Evolutionary conservation across 306 rosid species (phyloP).

Genomic region (Pueraria montana): DNA sequence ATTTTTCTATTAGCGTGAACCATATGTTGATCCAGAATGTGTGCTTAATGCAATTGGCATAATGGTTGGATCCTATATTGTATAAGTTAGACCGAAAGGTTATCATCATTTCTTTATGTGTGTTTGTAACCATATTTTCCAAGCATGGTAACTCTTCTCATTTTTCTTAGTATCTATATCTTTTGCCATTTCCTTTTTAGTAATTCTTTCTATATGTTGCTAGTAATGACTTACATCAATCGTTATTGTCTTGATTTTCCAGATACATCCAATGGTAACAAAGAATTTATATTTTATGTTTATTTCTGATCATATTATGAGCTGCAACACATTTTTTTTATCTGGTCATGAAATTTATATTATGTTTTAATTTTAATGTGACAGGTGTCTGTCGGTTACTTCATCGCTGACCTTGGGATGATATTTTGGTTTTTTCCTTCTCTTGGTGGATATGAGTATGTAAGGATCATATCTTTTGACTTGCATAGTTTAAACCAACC

Average conservation of each 20-base stretch:
- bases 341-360: constrained; percentile 36
- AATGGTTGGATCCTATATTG: constrained; percentile 11
- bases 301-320: constrained; percentile 4
- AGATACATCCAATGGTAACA: neutral
- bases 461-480: constrained; percentile 68
- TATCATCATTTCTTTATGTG: constrained; percentile 10
- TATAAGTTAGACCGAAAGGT: constrained; percentile 2
- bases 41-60: constrained; percentile 21
- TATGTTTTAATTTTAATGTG: constrained; percentile 33
- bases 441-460: constrained; percentile 96
- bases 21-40: neutral
- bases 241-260: constrained; percentile 20
- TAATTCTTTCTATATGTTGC: constrained; percentile 23
- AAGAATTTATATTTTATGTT: neutral
- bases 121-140: neutral
- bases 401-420: constrained; percentile 88
- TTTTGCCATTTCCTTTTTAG: constrained; percentile 17
- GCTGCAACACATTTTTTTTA: constrained; percentile 20
- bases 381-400: constrained; percentile 96
- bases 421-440: constrained; percentile 91
- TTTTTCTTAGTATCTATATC: constrained; percentile 7
- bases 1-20: neutral
- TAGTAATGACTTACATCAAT: neutral
- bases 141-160: neutral
- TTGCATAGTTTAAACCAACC: constrained; percentile 17